Conservation (phyloP, 805 yeast genomes). For the Candida maris region DNA sequence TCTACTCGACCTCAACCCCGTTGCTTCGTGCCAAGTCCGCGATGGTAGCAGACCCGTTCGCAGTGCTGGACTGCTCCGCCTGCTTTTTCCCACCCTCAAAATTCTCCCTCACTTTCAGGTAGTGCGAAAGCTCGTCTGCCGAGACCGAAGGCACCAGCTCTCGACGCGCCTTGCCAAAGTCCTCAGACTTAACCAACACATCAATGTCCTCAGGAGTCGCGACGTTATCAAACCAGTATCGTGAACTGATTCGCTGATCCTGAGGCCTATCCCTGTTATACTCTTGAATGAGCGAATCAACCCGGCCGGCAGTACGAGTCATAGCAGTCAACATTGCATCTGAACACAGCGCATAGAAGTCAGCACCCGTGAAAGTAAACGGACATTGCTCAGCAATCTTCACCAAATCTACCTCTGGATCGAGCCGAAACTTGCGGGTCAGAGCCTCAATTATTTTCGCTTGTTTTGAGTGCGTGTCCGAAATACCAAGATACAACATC, state of each 20-base stretch:
- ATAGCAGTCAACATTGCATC: constrained; percentile 96
- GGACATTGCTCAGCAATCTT: constrained; percentile 69
- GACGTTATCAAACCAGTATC: constrained; percentile 88
- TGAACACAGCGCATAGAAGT: constrained; percentile 91
- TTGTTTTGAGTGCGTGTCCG: constrained; percentile 89
- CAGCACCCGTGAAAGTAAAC: constrained; percentile 95
- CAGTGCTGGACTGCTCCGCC: neutral
- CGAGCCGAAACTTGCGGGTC: constrained; percentile 74
- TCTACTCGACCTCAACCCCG: neutral
- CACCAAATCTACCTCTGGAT: constrained; percentile 53
- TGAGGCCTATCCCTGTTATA: constrained; percentile 40
- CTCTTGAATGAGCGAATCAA: constrained; percentile 58
- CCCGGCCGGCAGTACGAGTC: constrained; percentile 80
- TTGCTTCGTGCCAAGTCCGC: neutral
- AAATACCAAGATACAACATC: constrained; percentile 87
- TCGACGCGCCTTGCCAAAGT: constrained; percentile 70
- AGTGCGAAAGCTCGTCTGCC: constrained; percentile 80
- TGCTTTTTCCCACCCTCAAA: constrained; percentile 66
- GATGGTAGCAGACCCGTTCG: constrained; percentile 1
- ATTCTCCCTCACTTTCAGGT: constrained; percentile 68
- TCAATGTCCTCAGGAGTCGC: constrained; percentile 64
- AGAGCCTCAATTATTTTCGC: constrained; percentile 80
- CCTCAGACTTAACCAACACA: constrained; percentile 66
- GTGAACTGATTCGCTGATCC: constrained; percentile 51
- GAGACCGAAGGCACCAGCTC: constrained; percentile 84